Base-by-base conservation (phyloP, 208 protist genomes). In the Acanthamoeba divionensis region DNA sequence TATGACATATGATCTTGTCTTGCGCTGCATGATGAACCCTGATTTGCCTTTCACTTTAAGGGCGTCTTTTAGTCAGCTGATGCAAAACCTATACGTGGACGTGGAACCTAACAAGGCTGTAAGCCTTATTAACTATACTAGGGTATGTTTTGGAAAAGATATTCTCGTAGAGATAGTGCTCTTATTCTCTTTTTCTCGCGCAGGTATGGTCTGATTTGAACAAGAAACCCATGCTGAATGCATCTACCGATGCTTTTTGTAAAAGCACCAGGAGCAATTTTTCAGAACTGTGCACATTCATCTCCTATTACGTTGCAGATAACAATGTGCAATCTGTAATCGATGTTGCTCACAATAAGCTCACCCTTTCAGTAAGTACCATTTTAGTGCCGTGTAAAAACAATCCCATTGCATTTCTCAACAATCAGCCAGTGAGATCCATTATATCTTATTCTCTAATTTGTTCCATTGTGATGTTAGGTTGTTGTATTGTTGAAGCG, bases 31-130 rank as follows among this genome's bases (percentile, higher is more conserved):
- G 36, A 65, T 38, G 24, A 69, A 88, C 57, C 26, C 50, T 10
- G 57, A 69, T 44, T 29, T 88, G 41, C 79, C 79, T 12, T 38
- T 65, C 55, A 47, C 79, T 12, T 36, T 88, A 26, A 29, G 79
- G 9, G 79, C 79, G 21, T 38, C 79, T 24, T 88, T 69, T 44
- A 48, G 55, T 26, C 31, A 44, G 13, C 55, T 88, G 33, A 65
- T 88, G 31, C 50, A 69, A 36, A n/a, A 88, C 79, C 79, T 88
- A 21, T 88, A 88, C 57, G 57, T 88, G 6, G 79, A 88, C 41
- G 57, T 45, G 31, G 38, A 65, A 15, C 33, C 79, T 45, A 55
- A 65, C 31, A 65, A 88, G 24, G 0, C 79, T 18, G 33, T 88
- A 38, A 36, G n/a, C 10, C 41, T 69, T 9, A 38, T 88, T 60